These are phyloP conservation scores for Teunomyces tritomae DNA, from an alignment of 805 yeast genomes.

Conservation along the genomic window DNA sequence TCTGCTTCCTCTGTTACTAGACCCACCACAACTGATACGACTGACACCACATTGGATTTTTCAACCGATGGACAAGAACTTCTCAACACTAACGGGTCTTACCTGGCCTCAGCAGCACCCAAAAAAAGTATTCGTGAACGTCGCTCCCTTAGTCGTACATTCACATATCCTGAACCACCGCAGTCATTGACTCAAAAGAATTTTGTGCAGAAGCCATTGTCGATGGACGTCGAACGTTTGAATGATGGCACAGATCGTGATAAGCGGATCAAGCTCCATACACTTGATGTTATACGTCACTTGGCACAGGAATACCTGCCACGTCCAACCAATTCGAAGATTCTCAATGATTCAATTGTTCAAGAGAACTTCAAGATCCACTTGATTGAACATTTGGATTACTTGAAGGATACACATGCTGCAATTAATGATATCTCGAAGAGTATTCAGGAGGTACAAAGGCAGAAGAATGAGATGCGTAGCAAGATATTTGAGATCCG, in stretches of 20 bases:
- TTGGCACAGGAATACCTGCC: slow-evolving; percentile 30
- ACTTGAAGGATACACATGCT: slow-evolving; percentile 34
- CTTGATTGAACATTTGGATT: slow-evolving; percentile 24
- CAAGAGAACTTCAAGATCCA: slow-evolving; percentile 33
- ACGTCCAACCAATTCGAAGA: not conserved
- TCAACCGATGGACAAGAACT: not conserved
- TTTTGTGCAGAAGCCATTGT: slow-evolving; percentile 25
- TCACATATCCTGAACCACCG: slow-evolving; percentile 6
- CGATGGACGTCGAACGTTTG: slow-evolving; percentile 29
- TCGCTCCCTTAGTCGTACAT: not conserved
- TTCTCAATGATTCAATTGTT: slow-evolving; percentile 19
- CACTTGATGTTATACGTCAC: slow-evolving; percentile 37
- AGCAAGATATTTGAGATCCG: slow-evolving; percentile 27
- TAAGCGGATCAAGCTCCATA: slow-evolving; percentile 26
- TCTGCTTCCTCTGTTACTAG: not conserved
- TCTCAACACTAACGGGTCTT: not conserved
- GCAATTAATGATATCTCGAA: slow-evolving; percentile 29
- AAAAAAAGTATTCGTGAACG: slow-evolving; percentile 1
- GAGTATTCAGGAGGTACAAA: slow-evolving; percentile 28
- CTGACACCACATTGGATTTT: not conserved
- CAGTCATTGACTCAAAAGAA: slow-evolving; percentile 14
- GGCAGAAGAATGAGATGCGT: slow-evolving; percentile 30
- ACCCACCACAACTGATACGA: not conserved
- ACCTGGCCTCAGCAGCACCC: not conserved
- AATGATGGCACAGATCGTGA: slow-evolving; percentile 18